Evolutionary conservation across 495 filamentous ascomycete species (phyloP).

Genomic region (Choiromyces venosus): DNA sequence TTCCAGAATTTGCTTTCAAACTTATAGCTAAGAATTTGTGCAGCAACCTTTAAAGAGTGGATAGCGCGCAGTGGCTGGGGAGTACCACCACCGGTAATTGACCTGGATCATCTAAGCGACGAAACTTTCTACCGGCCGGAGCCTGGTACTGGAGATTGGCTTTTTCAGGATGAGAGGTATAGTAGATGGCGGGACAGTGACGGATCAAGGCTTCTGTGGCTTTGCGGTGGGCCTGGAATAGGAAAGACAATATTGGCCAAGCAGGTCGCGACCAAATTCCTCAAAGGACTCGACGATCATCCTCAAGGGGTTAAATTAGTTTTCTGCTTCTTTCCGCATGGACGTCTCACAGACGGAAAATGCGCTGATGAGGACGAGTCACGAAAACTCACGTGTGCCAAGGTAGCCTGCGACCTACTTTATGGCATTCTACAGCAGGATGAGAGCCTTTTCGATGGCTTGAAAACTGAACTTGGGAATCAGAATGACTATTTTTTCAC

Average conservation of each 20-base stretch:
- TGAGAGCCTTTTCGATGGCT: background rate
- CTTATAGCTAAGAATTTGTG: background rate
- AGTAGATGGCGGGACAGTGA: background rate
- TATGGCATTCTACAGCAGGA: background rate
- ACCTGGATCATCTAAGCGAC: background rate
- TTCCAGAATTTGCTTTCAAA: background rate
- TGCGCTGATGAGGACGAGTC: background rate
- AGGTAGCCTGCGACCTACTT: background rate
- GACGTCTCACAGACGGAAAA: background rate
- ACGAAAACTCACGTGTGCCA: background rate
- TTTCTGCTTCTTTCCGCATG: background rate
- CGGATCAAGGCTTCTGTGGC: background rate
- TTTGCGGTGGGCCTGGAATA: background rate
- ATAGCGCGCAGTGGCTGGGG: background rate
- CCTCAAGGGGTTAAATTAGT: background rate
- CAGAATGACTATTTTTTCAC: background rate
- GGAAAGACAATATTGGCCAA: background rate
- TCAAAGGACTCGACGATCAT: background rate
- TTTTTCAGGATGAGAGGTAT: background rate
- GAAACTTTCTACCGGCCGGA: background rate
- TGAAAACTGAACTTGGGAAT: background rate
- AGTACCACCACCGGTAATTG: background rate
- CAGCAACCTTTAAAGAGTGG: background rate
- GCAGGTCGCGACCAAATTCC: background rate
- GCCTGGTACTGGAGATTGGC: background rate